Conservation (phyloP, 805 yeast species). For the Teunomyces kruisii region DNA sequence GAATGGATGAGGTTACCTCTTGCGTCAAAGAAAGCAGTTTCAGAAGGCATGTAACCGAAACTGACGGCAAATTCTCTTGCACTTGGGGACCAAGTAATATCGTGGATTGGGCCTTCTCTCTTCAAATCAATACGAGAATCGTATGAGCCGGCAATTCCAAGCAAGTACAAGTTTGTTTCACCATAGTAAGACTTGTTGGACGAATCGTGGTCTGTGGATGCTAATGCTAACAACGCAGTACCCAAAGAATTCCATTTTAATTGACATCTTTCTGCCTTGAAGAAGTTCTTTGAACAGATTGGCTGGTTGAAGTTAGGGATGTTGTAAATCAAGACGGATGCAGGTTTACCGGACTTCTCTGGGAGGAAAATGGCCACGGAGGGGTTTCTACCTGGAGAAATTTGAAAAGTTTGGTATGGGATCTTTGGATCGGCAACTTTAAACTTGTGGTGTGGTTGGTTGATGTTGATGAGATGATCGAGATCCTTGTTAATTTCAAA, state of each 20-base stretch:
- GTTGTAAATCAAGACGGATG: conserved; percentile 79
- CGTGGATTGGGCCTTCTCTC: conserved; percentile 96
- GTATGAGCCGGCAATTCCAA: conserved; percentile 90
- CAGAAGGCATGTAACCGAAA: conserved; percentile 97
- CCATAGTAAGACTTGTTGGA: conserved; percentile 95
- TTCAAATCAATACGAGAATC: conserved; percentile 85
- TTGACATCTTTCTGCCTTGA: conserved; percentile 92
- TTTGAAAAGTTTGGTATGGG: conserved; percentile 53
- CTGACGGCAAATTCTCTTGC: conserved; percentile 96
- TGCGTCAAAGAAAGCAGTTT: conserved; percentile 90
- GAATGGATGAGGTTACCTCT: conserved; percentile 86
- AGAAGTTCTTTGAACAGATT: conserved; percentile 81
- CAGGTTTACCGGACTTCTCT: conserved; percentile 85
- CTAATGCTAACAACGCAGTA: conserved; percentile 88
- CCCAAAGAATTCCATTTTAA: conserved; percentile 94
- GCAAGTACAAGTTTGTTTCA: conserved; percentile 85
- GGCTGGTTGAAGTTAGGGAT: conserved; percentile 76
- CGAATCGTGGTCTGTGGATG: conserved; percentile 93
- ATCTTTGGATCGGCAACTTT: conserved; percentile 54
- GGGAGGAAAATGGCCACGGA: conserved; percentile 89
- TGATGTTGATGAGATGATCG: conserved; percentile 29
- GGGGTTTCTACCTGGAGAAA: conserved; percentile 88
- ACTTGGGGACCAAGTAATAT: conserved; percentile 94
- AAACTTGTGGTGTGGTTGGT: conserved; percentile 59
- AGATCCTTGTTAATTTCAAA: conserved; percentile 46